phyloP scores from a whole-genome alignment of 2,329 filamentous ascomycete genomes.

The Fusarium clavum region DNA sequence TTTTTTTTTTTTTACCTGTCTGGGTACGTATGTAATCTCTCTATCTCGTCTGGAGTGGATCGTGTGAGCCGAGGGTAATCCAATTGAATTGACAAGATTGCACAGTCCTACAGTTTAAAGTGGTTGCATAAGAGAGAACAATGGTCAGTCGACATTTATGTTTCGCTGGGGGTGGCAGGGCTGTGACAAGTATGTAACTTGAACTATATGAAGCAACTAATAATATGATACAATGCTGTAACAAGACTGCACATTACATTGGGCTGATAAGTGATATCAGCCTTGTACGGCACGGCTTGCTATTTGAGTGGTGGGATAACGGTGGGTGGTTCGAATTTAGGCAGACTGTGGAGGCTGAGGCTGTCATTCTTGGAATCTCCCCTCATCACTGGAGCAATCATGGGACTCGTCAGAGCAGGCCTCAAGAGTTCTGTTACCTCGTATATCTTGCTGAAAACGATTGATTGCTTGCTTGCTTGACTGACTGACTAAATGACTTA shows the following conservation, averaged over 20 bases:
- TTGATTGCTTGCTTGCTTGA: background rate
- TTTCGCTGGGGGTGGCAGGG: constrained; percentile 23
- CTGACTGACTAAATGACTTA: background rate
- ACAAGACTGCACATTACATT: background rate
- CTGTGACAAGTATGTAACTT: background rate
- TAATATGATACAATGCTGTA: constrained; percentile 2
- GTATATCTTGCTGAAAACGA: constrained; percentile 5
- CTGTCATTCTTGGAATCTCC: constrained; percentile 23
- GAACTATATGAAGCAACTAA: background rate
- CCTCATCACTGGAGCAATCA: constrained; percentile 27
- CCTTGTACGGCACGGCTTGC: constrained; percentile 33
- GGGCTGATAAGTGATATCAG: constrained; percentile 18
- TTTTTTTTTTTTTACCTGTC: constrained; percentile 11
- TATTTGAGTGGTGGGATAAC: constrained; percentile 20
- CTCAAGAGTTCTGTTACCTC: constrained; percentile 5
- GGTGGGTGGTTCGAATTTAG: constrained; percentile 34
- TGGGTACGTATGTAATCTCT: background rate
- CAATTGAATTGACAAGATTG: background rate
- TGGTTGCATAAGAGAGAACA: constrained; percentile 32
- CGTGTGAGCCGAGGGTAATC: background rate
- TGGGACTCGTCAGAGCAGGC: constrained; percentile 10
- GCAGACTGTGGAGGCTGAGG: constrained; percentile 40
- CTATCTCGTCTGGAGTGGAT: background rate
- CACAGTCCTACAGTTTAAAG: constrained; percentile 18
- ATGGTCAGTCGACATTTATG: constrained; percentile 19